These are phyloP conservation scores for Avena insularis DNA, from an alignment of 176 grass and related monocot genomes.

Conservation along the genomic window DNA sequence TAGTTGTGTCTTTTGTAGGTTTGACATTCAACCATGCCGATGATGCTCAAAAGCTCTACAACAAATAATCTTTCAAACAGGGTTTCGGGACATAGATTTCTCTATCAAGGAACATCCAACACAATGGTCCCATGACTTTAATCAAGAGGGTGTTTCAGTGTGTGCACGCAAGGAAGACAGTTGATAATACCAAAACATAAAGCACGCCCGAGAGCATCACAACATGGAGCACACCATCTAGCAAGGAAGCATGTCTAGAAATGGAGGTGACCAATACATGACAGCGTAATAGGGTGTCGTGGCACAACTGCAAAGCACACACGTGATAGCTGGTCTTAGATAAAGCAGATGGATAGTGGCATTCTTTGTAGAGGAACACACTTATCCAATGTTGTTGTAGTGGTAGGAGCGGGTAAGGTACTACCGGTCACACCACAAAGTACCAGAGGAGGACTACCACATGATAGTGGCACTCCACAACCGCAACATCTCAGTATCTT, in stretches of 20 bases:
- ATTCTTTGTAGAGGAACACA: background rate
- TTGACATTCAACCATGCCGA: too few species aligned
- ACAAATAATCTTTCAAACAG: too few species aligned
- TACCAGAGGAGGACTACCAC: background rate
- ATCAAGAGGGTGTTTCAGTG: background rate
- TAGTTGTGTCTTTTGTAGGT: too few species aligned
- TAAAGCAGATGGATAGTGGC: background rate
- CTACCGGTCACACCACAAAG: accelerated
- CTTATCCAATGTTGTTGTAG: background rate
- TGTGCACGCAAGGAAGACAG: background rate
- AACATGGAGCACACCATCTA: background rate
- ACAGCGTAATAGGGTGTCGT: background rate
- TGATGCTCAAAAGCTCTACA: too few species aligned
- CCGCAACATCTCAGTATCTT: background rate
- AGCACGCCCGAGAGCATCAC: too few species aligned
- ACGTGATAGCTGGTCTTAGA: too few species aligned
- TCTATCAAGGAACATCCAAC: too few species aligned
- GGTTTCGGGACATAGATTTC: too few species aligned
- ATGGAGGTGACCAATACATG: background rate
- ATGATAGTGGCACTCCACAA: background rate
- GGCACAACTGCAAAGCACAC: background rate
- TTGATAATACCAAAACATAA: background rate
- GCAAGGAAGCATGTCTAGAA: background rate
- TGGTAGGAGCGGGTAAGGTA: background rate
- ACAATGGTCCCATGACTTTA: background rate